Base-by-base conservation (phyloP, 768 basidiomycete species). In the Piloderma croceum region DNA sequence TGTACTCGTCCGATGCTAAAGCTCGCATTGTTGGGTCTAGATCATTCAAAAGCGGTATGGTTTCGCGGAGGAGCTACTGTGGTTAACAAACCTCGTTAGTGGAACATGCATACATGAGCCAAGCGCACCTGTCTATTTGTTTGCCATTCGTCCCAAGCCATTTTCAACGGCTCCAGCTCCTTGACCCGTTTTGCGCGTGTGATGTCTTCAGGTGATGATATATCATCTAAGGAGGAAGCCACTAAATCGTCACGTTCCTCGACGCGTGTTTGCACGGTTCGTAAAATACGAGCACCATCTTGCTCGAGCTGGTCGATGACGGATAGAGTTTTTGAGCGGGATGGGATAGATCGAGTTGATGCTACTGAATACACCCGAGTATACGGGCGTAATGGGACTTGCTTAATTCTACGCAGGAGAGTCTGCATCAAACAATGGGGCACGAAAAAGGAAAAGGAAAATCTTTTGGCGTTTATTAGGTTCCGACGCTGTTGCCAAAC, bases 21-120 rank as follows among this genome's bases (percentile, higher is more conserved):
- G 74, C 58, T 5, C 83, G 82, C 73, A 97, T 83, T 3, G 73
- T 64, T 2, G 79, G 71, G 52, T 94, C 92, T 0, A 81, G 64
- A 51, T 94, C 92, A 24, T 67, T 54, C 3, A 90, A 73, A 1
- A 90, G 73, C 0, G 71, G 56, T 3, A 64, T 54, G 0, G 81
- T 80, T 49, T 85, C 84, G 49, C 74, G 61, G 23, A 89, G 63
- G 33, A 79, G 74, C 85, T 90, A 70, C 67, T 66, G 52, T 58
- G 41, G 49, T 45, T 38, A 37, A 48, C 39, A 37, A 37, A n/a
- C n/a, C n/a, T n/a, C n/a, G n/a, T 11, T 34, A 19, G 34, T 32
- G 45, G n/a, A 42, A 39, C 24, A 25, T 37, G 17, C 17, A 39
- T 13, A 9, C 24, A 42, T 25, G 33, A 32, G 31, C 12, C 20